Evolutionary conservation across 192 early-diverging fungal genomes (phyloP).

Genomic region (Linnemannia zychae): DNA sequence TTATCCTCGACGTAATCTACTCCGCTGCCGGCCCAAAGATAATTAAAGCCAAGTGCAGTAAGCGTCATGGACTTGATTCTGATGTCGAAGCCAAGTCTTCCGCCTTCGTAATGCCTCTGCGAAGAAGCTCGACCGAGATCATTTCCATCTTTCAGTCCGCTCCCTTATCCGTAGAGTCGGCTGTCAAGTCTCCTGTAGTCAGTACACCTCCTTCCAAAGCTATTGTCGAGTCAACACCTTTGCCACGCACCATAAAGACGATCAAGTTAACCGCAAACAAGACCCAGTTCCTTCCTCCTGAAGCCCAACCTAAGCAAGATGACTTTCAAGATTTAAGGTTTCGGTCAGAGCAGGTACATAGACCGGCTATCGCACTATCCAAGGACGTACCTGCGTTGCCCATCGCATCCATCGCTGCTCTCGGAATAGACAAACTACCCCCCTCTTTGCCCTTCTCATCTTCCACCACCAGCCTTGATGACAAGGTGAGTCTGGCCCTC

Average conservation of each 20-base stretch:
- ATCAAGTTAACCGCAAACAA: background rate
- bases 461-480: background rate
- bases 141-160: background rate
- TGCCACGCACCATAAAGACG: background rate
- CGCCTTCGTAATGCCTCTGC: background rate
- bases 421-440: background rate
- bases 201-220: too few relatives aligned
- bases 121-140: too few relatives aligned
- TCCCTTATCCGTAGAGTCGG: background rate
- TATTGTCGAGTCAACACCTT: background rate
- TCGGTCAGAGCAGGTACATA: background rate
- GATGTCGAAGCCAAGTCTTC: background rate
- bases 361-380: background rate
- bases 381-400: background rate
- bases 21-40: background rate
- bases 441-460: background rate
- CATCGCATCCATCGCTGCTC: background rate
- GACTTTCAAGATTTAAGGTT: background rate
- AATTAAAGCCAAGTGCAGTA: background rate
- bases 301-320: background rate
- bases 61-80: background rate
- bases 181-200: background rate
- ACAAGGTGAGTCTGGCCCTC: background rate
- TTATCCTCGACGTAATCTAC: conserved; percentile 37
- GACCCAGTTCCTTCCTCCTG: too few relatives aligned